Evolutionary conservation across 768 basidiomycete species (phyloP), one percentile per base, ranked within the genome.

Genomic region (Lactifluus echinatus): DNA sequence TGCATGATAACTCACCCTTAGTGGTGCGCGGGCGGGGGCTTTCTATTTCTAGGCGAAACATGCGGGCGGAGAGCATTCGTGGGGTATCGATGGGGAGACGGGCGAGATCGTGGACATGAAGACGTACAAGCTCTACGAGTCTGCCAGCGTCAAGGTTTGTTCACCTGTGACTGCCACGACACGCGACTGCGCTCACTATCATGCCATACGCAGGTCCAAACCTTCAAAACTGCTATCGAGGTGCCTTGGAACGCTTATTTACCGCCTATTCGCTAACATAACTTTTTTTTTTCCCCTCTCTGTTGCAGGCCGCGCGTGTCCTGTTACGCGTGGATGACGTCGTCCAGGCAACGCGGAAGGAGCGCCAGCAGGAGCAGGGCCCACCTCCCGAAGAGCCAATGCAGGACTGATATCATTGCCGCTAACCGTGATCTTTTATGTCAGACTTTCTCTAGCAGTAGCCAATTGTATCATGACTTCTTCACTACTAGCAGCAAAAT

Each of bases 51-150:
- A 95, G 93, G 95, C 94, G 2, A 97, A 96, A 70, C 95, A 98
- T 65, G 92, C 91, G 4, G 88, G 82, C 53, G 93, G 93, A 3
- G 89, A 94, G 66, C 71, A 86, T 67, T 85, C 89, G 43, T 97
- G 87, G 84, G 96, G 96, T 53, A 89, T 99, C 37, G 85, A 98
- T 64, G 96, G 95, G 23, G 89, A 97, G 66, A 94, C 89, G 7
- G 96, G 96, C 24, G 95, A 94, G 73, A 85, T 93, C 39, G 89
- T 89, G 40, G 91, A 97, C 69, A 97, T 97, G 95, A 93, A 92
- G 69, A 72, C 75, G 45, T 96, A 97, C 69, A 93, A 93, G 1
- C 73, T 99, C 58, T 91, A 91, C 63, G 96, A 99, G 74, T 92
- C 89, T 34, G 93, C 95, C 4, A 93, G 91, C 63, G 95, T 99